These are phyloP conservation scores for Heritiera fomes DNA, from an alignment of 345 rosid species.

Conservation along the genomic window DNA sequence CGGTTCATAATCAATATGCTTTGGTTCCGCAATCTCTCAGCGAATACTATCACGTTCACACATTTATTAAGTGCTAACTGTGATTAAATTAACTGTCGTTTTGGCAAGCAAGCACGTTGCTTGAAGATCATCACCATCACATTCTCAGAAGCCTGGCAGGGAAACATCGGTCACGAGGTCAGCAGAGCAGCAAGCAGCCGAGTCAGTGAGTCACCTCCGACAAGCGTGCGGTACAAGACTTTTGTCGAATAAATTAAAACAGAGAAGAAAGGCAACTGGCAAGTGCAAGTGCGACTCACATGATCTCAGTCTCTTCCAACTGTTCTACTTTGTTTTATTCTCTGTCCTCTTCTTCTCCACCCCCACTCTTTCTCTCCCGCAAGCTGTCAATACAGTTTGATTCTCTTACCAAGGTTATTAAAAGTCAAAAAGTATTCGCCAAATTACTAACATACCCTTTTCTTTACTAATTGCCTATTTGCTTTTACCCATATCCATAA, in stretches of 20 bases:
- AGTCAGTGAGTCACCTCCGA: conserved; percentile 16
- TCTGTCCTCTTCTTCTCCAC: no score
- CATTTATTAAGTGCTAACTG: background rate
- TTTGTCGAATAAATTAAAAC: no score
- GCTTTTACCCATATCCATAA: no score
- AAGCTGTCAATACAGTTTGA: conserved; percentile 16
- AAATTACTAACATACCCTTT: conserved; percentile 24
- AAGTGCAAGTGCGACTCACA: conserved; percentile 33
- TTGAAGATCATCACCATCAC: conserved; percentile 11
- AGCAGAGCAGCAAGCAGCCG: no score
- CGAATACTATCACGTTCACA: conserved; percentile 19
- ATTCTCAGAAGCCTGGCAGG: background rate
- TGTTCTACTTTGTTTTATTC: no score
- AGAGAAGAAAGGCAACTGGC: no score
- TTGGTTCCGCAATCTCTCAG: background rate
- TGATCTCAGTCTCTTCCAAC: conserved; percentile 26
- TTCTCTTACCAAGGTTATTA: conserved; percentile 21
- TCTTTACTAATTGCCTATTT: no score
- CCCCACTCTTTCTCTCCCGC: background rate
- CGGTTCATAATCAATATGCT: no score
- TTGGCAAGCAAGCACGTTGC: conserved; percentile 6
- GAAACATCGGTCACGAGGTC: conserved; percentile 22
- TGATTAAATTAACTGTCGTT: background rate
- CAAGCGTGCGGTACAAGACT: conserved; percentile 29
- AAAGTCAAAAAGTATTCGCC: conserved; percentile 21